Conservation (phyloP, 2,329 filamentous ascomycete genomes). For the Trichothecium sympodiale region DNA sequence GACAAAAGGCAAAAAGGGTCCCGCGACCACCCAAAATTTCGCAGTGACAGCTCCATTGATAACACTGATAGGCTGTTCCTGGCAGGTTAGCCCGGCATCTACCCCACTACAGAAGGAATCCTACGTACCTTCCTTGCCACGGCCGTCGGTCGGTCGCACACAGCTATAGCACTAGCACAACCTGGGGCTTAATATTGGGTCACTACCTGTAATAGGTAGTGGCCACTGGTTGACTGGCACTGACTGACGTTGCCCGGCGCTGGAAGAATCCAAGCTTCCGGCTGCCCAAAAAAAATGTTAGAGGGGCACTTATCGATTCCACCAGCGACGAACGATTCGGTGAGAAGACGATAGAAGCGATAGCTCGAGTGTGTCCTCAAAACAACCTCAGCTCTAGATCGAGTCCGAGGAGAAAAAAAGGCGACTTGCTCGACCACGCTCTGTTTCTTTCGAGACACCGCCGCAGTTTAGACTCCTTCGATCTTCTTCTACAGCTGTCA, state of each 20-base stretch:
- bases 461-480: slow-evolving; percentile 5
- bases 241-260: slow-evolving; percentile 7
- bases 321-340: neutral
- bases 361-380: neutral
- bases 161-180: no score
- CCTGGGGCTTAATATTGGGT: no score
- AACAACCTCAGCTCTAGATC: neutral
- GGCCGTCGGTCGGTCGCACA: no score
- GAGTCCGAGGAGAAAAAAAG: no score
- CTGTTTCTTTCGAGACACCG: slow-evolving; percentile 1
- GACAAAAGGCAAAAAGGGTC: no score
- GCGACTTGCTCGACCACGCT: slow-evolving; percentile 1
- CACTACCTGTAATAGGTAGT: no score
- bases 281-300: slow-evolving; percentile 13
- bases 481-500: slow-evolving; percentile 12
- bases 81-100: no score
- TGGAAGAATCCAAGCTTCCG: slow-evolving; percentile 16
- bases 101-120: no score
- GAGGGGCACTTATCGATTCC: slow-evolving; percentile 11
- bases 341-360: neutral
- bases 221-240: no score
- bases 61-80: no score
- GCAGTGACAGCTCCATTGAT: neutral
- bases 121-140: no score
- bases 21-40: neutral